Evolutionary conservation across 2,329 filamentous ascomycete species (phyloP).

Genomic region (Nemania sp.): DNA sequence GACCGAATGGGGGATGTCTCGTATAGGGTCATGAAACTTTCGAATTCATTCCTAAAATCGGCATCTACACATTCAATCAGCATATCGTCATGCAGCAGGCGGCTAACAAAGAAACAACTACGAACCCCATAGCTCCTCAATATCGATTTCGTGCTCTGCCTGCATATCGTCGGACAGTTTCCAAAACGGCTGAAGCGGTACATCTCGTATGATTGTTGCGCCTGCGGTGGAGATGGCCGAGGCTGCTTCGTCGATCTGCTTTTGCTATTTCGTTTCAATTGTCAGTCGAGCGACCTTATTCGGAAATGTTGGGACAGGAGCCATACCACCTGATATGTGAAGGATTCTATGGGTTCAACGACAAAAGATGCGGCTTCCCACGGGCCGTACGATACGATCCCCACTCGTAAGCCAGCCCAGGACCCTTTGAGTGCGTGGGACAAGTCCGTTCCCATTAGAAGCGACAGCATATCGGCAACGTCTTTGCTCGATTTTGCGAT

Average conservation of each 20-base stretch:
- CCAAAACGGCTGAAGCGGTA: too few species aligned
- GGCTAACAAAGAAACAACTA: background rate
- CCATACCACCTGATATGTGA: background rate
- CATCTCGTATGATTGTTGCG: too few species aligned
- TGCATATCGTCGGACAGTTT: too few species aligned
- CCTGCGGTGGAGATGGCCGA: too few species aligned
- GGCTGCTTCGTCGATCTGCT: too few species aligned
- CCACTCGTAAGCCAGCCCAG: background rate
- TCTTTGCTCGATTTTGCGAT: background rate
- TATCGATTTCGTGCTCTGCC: too few species aligned
- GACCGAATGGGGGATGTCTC: background rate
- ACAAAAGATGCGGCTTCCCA: background rate
- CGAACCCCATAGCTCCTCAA: too few species aligned
- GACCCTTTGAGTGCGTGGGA: background rate
- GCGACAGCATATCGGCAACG: background rate
- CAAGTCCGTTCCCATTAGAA: background rate
- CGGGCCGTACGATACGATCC: background rate
- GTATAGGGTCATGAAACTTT: background rate
- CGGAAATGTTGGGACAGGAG: too few species aligned
- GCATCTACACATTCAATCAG: slow-evolving; percentile 3
- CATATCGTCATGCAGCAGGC: background rate
- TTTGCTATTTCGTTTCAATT: too few species aligned
- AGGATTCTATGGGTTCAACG: background rate
- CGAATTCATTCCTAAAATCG: background rate
- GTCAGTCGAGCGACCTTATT: too few species aligned